Evolutionary conservation across 768 basidiomycete species (phyloP), one percentile per base, ranked within the genome.

Genomic region (Melanogaster broomeanus): DNA sequence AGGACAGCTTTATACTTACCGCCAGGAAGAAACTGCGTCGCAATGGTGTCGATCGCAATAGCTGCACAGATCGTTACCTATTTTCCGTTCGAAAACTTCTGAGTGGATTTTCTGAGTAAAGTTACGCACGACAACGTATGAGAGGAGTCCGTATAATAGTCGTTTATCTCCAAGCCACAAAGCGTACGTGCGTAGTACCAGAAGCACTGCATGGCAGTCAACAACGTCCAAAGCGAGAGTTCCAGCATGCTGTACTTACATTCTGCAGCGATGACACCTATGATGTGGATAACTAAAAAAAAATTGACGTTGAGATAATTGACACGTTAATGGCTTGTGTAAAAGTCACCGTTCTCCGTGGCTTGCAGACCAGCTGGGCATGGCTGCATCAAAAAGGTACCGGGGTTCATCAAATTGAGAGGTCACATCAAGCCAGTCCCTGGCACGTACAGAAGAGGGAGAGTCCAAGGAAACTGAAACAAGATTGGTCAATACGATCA

Each of bases 121-220:
- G 13, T 21, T 5, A 49, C 51, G 30, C 27, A 64, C 61, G 1
- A 6, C 6, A 27, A 21, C 42, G 6, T 57, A 64, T n/a, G 19
- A 4, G 9, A 42, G 13, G 19, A 64, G 59, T 22, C 52, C 58
- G 21, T 43, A 57, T 22, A 53, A 42, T 4, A 62, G 11, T 11
- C 39, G 24, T 30, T 42, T 62, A 25, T n/a, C 56, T 25, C 55
- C 38, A 21, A 51, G 37, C 61, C 61, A n/a, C n/a, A n/a, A n/a
- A 62, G 61, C 9, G 61, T 64, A 45, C 58, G 58, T 18, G n/a
- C n/a, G n/a, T n/a, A n/a, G n/a, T n/a, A 61, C n/a, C 3, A 62
- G 46, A 28, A 62, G 55, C 31, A 42, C 62, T 64, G 33, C 18
- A 16, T 5, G 24, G n/a, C n/a, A 37, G 21, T 33, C 28, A 38